Conservation (phyloP, 345 rosid genomes). For the Turritis glabra region DNA sequence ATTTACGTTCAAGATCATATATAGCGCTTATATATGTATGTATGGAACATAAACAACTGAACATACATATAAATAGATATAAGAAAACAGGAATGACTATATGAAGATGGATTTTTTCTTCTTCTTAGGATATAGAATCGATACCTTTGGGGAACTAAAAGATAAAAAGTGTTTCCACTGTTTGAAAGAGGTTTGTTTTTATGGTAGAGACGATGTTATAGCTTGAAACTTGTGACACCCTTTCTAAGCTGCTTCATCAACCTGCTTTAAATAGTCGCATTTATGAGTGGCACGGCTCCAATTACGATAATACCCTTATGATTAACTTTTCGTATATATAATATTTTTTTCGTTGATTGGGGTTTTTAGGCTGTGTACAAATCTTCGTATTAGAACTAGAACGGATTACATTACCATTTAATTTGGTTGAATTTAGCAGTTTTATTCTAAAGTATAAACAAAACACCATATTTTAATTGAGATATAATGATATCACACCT, state of each 20-base stretch:
- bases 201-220: slow-evolving; percentile 32
- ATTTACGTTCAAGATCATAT: slow-evolving; percentile 13
- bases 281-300: slow-evolving; percentile 20
- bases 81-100: slow-evolving; percentile 10
- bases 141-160: slow-evolving; percentile 37
- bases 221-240: slow-evolving; percentile 40
- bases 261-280: slow-evolving; percentile 39
- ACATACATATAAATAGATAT: not conserved
- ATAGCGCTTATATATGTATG: not conserved
- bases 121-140: slow-evolving; percentile 8
- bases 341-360: not conserved
- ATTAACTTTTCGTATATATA: not conserved
- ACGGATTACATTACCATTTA: not conserved
- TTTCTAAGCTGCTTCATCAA: slow-evolving; percentile 27
- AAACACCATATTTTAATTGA: not conserved
- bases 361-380: slow-evolving; percentile 5
- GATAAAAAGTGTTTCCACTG: slow-evolving; percentile 24
- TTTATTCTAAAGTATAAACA: not conserved
- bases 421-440: not conserved
- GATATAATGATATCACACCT: not conserved
- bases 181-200: slow-evolving; percentile 30
- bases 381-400: not conserved
- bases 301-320: slow-evolving; percentile 42
- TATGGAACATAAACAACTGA: not conserved
- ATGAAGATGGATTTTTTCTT: slow-evolving; percentile 18